Evolutionary conservation across 768 basidiomycete genomes (phyloP).

Genomic region (Hirschioporus abietinus): DNA sequence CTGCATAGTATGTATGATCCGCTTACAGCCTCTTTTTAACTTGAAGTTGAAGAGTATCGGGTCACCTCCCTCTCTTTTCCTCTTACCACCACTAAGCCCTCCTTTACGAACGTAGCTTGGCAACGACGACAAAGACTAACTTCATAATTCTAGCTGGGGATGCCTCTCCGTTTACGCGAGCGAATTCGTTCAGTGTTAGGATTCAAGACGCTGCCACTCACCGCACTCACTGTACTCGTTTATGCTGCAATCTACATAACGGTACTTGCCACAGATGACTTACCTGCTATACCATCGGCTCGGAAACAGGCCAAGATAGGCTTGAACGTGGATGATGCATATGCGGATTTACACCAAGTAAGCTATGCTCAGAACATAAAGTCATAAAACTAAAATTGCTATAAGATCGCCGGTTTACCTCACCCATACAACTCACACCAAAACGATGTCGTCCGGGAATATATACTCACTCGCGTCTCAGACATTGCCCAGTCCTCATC

Average conservation of each 20-base stretch:
- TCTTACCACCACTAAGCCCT: not conserved
- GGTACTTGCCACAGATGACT: conserved; percentile 43
- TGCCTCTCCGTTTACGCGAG: conserved; percentile 14
- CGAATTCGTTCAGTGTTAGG: conserved; percentile 23
- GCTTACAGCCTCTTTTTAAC: not conserved
- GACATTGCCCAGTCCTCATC: conserved; percentile 36
- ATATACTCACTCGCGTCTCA: conserved; percentile 50
- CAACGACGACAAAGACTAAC: not conserved
- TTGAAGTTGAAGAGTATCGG: not conserved
- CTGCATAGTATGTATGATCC: not conserved
- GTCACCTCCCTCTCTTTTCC: not conserved
- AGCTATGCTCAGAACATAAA: conserved; percentile 14
- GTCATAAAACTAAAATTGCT: not conserved
- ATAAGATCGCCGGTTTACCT: conserved; percentile 61
- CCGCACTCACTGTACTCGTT: conserved; percentile 39
- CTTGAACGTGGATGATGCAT: conserved; percentile 48
- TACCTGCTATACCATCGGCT: conserved; percentile 35
- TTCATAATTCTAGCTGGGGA: not conserved
- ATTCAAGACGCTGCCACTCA: conserved; percentile 39
- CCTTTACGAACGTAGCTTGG: not conserved
- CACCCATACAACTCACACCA: conserved; percentile 77
- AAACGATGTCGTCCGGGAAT: conserved; percentile 61
- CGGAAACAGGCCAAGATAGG: conserved; percentile 31
- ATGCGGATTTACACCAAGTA: conserved; percentile 52
- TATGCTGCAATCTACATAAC: conserved; percentile 44